Evolutionary conservation across 2,329 filamentous ascomycete species (phyloP).

Genomic region (Colletotrichum viniferum): DNA sequence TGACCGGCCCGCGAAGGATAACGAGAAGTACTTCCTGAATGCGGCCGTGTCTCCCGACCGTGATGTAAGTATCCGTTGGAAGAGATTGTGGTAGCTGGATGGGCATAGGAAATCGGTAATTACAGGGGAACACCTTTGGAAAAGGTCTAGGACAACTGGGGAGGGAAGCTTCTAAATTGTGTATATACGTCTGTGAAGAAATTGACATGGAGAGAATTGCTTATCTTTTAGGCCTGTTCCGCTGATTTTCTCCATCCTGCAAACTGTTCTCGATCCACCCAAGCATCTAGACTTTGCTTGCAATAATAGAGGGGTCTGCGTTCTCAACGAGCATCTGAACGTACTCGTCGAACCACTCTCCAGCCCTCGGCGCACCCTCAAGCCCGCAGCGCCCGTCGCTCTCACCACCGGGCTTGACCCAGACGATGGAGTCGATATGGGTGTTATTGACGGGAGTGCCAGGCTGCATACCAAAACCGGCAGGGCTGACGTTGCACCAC

Average conservation of each 20-base stretch:
- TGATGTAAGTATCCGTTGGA: constrained; percentile 12
- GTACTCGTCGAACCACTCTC: constrained; percentile 47
- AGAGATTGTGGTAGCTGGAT: background rate
- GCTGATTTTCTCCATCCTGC: background rate
- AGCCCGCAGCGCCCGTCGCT: constrained; percentile 44
- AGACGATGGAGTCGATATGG: constrained; percentile 46
- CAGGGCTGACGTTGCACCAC: constrained; percentile 47
- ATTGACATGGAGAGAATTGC: background rate
- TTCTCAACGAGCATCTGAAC: constrained; percentile 44
- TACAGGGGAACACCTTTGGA: background rate
- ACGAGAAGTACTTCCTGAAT: constrained; percentile 7
- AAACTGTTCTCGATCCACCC: background rate
- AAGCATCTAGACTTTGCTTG: background rate
- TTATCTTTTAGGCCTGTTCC: background rate
- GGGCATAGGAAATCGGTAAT: background rate
- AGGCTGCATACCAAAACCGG: constrained; percentile 42
- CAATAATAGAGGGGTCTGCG: constrained; percentile 29
- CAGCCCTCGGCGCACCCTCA: constrained; percentile 39
- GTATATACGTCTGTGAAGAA: background rate
- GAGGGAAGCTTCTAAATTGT: background rate
- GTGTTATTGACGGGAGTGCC: constrained; percentile 39
- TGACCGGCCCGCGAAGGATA: constrained; percentile 3
- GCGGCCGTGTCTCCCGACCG: constrained; percentile 19
- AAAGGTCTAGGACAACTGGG: background rate
- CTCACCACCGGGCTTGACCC: constrained; percentile 51